Percentiles rank a stretch among this genome's conserved stretches.
Evolutionary conservation across 352 stramenopile genomes (phyloP).

Genomic region (Pilasporangium apinafurcum): DNA sequence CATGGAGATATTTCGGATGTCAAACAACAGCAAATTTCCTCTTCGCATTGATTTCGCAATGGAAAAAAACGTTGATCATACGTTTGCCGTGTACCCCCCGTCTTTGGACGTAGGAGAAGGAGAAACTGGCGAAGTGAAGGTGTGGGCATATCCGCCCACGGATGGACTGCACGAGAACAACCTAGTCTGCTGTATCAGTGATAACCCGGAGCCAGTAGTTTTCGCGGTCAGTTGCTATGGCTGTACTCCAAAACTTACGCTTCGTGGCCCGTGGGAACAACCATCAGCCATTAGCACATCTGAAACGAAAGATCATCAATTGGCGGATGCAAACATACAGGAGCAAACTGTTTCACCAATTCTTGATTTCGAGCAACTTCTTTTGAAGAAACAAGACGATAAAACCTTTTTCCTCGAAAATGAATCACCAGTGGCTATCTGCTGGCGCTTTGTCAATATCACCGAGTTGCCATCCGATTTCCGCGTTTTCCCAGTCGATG

Average conservation of each 20-base stretch:
- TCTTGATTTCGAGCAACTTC: conserved; percentile 89
- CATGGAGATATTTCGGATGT: conserved; percentile 89
- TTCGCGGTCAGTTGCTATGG: conserved; percentile 88
- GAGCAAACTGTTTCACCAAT: conserved; percentile 10
- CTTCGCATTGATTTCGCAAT: conserved; percentile 63
- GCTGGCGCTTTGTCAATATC: no score
- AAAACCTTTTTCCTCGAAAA: conserved; percentile 88
- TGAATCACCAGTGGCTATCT: conserved; percentile 59
- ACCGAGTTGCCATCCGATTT: conserved; percentile 72
- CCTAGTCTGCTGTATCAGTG: conserved; percentile 85
- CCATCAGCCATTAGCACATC: conserved; percentile 40
- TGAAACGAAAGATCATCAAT: conserved; percentile 21
- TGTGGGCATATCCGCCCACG: conserved; percentile 86
- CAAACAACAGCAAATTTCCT: conserved; percentile 80
- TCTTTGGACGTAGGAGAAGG: conserved; percentile 75
- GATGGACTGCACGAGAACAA: conserved; percentile 63
- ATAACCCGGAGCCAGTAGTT: conserved; percentile 87
- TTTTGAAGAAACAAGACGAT: conserved; percentile 86
- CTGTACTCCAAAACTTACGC: conserved; percentile 62
- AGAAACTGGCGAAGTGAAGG: conserved; percentile 87
- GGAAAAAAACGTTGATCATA: conserved; percentile 11
- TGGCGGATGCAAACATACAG: no score
- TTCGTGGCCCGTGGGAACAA: conserved; percentile 87
- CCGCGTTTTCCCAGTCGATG: conserved; percentile 61
- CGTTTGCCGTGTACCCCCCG: conserved; percentile 75